These are phyloP conservation scores for Globisporangium nagaii DNA, from an alignment of 352 stramenopile genomes.

Conservation along the genomic window DNA sequence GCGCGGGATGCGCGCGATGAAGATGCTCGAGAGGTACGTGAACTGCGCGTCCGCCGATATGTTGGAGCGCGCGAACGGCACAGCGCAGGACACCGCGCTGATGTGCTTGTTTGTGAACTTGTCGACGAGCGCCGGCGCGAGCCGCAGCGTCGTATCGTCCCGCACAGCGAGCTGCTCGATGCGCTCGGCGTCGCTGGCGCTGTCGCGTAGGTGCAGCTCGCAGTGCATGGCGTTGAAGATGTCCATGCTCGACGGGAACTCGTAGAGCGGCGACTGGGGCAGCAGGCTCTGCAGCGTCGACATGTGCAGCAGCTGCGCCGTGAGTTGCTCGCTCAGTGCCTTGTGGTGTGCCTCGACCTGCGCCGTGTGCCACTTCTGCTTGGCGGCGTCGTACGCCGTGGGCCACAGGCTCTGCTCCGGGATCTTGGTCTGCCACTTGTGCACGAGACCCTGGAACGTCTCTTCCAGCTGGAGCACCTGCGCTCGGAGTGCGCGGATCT, in stretches of 20 bases:
- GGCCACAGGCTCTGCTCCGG: too few species aligned
- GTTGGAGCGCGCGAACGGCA: slow-evolving; percentile 46
- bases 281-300: slow-evolving; percentile 6
- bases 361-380: slow-evolving; percentile 4
- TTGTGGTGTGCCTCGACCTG: slow-evolving; percentile 5
- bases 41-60: slow-evolving; percentile 40
- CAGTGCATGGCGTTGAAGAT: slow-evolving; percentile 3
- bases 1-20: slow-evolving; percentile 35
- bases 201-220: slow-evolving; percentile 3
- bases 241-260: not conserved
- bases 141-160: slow-evolving; percentile 3
- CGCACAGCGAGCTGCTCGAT: slow-evolving; percentile 24
- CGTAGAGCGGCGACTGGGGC: slow-evolving; percentile 2
- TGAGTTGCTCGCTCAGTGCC: not conserved
- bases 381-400: too few species aligned
- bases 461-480: too few species aligned
- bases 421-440: too few species aligned
- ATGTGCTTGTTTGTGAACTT: slow-evolving; percentile 31
- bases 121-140: slow-evolving; percentile 18
- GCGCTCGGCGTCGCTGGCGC: slow-evolving; percentile 12
- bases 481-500: too few species aligned
- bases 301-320: slow-evolving; percentile 8
- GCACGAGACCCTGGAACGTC: too few species aligned
- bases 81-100: slow-evolving; percentile 14
- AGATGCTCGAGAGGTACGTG: slow-evolving; percentile 47